Base-by-base conservation (phyloP, 2,329 filamentous ascomycete genomes). In the Chaetomiaceae sp. region DNA sequence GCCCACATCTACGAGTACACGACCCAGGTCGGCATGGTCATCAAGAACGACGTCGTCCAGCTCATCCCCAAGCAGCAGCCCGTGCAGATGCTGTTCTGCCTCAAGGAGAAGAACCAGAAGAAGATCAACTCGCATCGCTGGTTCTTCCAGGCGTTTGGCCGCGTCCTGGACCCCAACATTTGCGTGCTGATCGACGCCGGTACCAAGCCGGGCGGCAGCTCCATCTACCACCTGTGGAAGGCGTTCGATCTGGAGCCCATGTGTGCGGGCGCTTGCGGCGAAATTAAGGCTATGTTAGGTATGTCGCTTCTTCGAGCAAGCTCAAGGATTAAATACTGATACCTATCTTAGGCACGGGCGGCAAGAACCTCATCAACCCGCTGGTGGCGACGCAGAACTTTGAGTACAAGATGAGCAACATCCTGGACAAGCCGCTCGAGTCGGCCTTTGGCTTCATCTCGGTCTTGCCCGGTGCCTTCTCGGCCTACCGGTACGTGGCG, bases 371-470 rank as follows among this genome's bases (percentile, higher is more conserved):
- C 33, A 69, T 96, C 61, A 99, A 97, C 66, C 94, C 94, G 0
- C 80, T 99, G 4, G 89, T 99, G 20, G 94, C 94, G 2, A 91
- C 91, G 1, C 94, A 99, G 66, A 99, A 99, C 68, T 99, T 99
- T 64, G 94, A 99, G 75, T 99, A 99, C 80, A 99, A 99, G 80
- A 96, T 99, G 88, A 96, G 90, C 70, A 99, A 99, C 67, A 99
- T 99, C 67, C 80, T 99, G 40, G 94, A 99, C 71, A 99, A 99
- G 74, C 94, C 94, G 2, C 76, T 99, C 37, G 94, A 99, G 69
- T 97, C 92, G 4, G 89, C 92, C 0, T 99, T 99, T 70, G 94
- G 94, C 43, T 99, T 97, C 74, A 97, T 99, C 68, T 90, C 89
- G 40, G 94, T 99, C 65, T 78, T 99, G 66, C 94, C 94, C 0